Evolutionary conservation across 768 basidiomycete genomes (phyloP), one percentile per base, ranked within the genome.

Genomic region (Phylloporus scabripes): DNA sequence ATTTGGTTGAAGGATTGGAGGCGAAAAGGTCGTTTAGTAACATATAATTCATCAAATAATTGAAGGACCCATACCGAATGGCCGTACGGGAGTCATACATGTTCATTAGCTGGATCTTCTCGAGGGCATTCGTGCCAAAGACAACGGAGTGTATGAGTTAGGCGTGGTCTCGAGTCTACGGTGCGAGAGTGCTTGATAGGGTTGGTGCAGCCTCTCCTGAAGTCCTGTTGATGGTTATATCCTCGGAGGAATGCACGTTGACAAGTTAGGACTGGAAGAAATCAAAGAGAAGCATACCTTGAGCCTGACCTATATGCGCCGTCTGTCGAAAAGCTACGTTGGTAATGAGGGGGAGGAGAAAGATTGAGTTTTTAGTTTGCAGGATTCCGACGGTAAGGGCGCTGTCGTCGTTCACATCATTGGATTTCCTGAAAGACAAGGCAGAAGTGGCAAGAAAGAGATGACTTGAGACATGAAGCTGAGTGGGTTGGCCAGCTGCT

Each of bases 261-360:
- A 49, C 20, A 26, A 2, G n/a, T 17, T 10, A 5, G 36, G 29
- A 15, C 2, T 11, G 8, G 0, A 17, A 4, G 9, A 9, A 31
- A n/a, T 11, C 24, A 4, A 26, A n/a, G 26, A 24, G 29, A 24
- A 0, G 2, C 48, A 3, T 49, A 62, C 60, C 20, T 23, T 23
- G 21, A 23, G 5, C 21, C 21, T 23, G 21, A 5, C 21, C 23
- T 26, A 39, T 36, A 14, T 36, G 49, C 17, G 34, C 4, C 15
- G 34, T 36, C 9, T 17, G 24, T 21, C 8, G 32, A 17, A 4
- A 17, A 36, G 42, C 39, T 24, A 9, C 38, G 23, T 26, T 46
- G 43, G 42, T 33, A 46, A 41, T 4, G 28, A 33, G 1, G 10
- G 26, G 21, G 26, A 12, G 23, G 14, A 23, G 15, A 40, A 11